Base-by-base conservation (phyloP, 1,139 yeast species). In the Wickerhamomyces sp. region DNA sequence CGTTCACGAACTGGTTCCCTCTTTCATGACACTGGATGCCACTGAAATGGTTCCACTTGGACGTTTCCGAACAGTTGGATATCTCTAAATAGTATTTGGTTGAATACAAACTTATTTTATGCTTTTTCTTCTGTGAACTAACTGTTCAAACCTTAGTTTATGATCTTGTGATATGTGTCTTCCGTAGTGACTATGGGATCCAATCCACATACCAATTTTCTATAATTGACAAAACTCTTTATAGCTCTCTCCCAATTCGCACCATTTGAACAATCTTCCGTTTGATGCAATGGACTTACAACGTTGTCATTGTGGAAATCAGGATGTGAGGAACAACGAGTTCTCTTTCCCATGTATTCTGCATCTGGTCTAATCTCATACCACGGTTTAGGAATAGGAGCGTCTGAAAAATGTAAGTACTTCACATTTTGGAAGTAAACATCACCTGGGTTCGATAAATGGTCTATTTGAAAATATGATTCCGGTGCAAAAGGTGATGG, bases 311-410 rank as follows among this genome's bases (percentile, higher is more conserved):
- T 24, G 8, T 15, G 12, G 23, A 35, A 35, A 26, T 30, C 34
- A 7, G 11, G 14, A 32, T 38, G 28, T 7, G 16, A n/a, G 13
- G 28, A 5, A 37, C 44, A 41, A 16, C 42, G 18, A 5, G 28
- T 13, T 27, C 42, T 32, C 1, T 12, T 6, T 13, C 12, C 13
- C 39, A 37, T 37, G 12, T 37, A 30, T 1, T 12, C 11, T 6
- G 6, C 33, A 20, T 27, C 15, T 16, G 9, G 16, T 16, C 16
- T n/a, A 11, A 5, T 8, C 19, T 16, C 3, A 6, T 25, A 58
- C 74, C 74, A 68, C 9, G 75, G 74, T 42, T 68, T 68, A 3
- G 74, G 73, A 4, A 68, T 61, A 2, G 75, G 74, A 0, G 64
- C 58, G 42, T 69, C 73, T 1, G 70, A 62, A 43, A 66, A 69